Evolutionary conservation across 2,329 filamentous ascomycete genomes (phyloP).

Genomic region (Xylariales sp.): DNA sequence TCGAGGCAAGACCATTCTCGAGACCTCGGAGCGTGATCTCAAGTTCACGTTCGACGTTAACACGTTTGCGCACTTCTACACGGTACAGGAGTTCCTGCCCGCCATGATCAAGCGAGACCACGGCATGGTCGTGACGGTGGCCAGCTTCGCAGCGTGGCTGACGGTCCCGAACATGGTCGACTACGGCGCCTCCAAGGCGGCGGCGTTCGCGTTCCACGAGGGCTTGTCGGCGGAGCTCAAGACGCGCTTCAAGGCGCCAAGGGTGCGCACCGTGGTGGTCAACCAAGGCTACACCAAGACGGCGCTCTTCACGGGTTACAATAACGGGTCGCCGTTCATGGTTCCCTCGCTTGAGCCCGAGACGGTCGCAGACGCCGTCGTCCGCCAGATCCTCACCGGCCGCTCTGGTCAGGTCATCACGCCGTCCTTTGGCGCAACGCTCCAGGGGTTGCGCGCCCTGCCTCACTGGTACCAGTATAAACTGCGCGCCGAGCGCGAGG

Average conservation of each 20-base stretch:
- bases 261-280: conserved; percentile 59
- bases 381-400: conserved; percentile 54
- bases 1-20: conserved; percentile 39
- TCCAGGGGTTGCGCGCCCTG: conserved; percentile 43
- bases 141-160: conserved; percentile 50
- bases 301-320: conserved; percentile 54
- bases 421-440: conserved; percentile 37
- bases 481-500: conserved; percentile 38
- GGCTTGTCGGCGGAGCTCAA: conserved; percentile 45
- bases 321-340: conserved; percentile 45
- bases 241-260: conserved; percentile 48
- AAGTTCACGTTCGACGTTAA: conserved; percentile 48
- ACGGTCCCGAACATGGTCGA: conserved; percentile 53
- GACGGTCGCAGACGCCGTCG: conserved; percentile 61
- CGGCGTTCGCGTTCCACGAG: conserved; percentile 56
- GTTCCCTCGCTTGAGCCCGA: conserved; percentile 52
- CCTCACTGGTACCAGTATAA: conserved; percentile 61
- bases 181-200: conserved; percentile 55
- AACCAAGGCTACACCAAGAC: conserved; percentile 61
- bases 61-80: conserved; percentile 44
- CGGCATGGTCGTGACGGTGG: conserved; percentile 53
- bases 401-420: conserved; percentile 52
- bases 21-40: conserved; percentile 36
- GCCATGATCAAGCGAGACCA: conserved; percentile 45
- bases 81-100: conserved; percentile 46